Base-by-base conservation (phyloP, 108 stramenopile species). In the Licmophora abbreviata region DNA sequence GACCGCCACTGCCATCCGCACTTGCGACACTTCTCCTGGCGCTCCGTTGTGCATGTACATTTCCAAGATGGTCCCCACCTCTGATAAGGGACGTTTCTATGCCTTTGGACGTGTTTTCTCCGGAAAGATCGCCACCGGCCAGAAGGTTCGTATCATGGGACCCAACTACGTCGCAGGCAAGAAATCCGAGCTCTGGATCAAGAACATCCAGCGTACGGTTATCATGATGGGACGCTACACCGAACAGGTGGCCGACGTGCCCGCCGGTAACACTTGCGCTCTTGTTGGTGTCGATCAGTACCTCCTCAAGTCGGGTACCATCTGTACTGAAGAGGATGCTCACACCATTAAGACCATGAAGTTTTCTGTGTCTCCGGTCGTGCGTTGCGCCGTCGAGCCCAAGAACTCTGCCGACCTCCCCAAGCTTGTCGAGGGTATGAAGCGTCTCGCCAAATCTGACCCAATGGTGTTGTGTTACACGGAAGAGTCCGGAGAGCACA, bases 191-290 rank as follows among this genome's bases (percentile, higher is more conserved):
- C 83, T 99, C 42, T 99, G 95, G 95, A 69, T 96, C 58, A 99
- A 99, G 95, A 96, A 95, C 77, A 97, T 99, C 70, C 99, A 99
- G 76, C 96, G 99, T 63, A 98, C 97, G 58, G 89, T 99, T 43
- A 97, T 99, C 83, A 98, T 98, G 99, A 99, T 99, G 99, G 99
- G 99, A 41, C 86, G 88, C 63, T 95, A 94, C 93, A 89, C 92
- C 58, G 96, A 97, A 69, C 93, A 95, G 69, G 97, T 99, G 40
- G 76, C 96, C 44, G 97, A 99, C 77, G 83, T 99, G 44, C 99
- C 99, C 48, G 97, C 97, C 49, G 99, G 99, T 54, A 99, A 99
- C 96, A 99, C 97, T 54, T 97, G 95, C 76, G 97, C 94, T 59
- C 76, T 99, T 54, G 97, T 99, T 44, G 99, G 99, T 59, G 96